Evolutionary conservation across 257 asterid species (phyloP), one percentile per base, ranked within the genome.

Genomic region (Lantana camara): DNA sequence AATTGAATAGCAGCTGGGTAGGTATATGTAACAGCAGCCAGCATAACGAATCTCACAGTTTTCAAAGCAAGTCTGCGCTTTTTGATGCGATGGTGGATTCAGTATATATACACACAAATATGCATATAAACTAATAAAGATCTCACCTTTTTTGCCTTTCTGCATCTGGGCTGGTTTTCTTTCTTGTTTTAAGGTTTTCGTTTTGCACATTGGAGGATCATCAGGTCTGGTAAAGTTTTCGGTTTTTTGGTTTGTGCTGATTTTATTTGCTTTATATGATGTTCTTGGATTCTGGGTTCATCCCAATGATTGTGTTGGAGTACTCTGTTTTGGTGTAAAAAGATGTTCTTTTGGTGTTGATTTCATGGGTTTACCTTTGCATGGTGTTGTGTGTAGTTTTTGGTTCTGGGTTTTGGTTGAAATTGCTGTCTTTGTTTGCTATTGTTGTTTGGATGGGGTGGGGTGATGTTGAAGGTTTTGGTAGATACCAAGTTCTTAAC

Each of bases 1-100:
- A 60, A 9, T 23, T 32, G 17, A 35, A 42, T 20, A 35, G 11
- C 48, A 21, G 51, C 24, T 1, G 69, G 51, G 70, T 64, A 14
- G 61, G 69, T 64, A 27, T 2, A 27, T 2, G 32, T 27, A 27
- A 27, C 5, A 27, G 32, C 11, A 20, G 20, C 53, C 9, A 63
- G 64, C 67, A 59, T 2, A 48, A 54, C 46, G 80, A 66, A 75
- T 75, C 80, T 75, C 64, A 48, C 70, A 34, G 30, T 75, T 67
- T 55, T 35, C 77, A 56, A 66, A 66, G 74, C 63, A 32, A 35
- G 24, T 32, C 3, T 24, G 38, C 24, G 41, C 65, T 53, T 74
- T n/a, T 73, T 30, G 55, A 44, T 57, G 48, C 64, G 60, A 52
- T 66, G 20, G 38, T 27, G 32, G 32, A 27, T 27, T n/a, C n/a